These are phyloP conservation scores for Quercus bicolor DNA, from an alignment of 306 rosid species.

Conservation along the genomic window DNA sequence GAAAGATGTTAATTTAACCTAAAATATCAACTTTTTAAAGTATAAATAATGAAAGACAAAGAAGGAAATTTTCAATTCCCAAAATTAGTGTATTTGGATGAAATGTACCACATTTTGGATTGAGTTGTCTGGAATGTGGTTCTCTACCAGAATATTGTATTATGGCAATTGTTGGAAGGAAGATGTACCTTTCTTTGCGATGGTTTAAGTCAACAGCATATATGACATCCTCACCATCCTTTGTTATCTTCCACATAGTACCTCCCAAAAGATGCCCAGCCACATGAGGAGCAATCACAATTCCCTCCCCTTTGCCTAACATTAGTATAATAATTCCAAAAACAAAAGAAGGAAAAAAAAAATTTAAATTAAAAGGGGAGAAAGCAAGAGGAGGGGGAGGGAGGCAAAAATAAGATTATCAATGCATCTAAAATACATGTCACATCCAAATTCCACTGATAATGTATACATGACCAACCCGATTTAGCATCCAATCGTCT, in stretches of 20 bases:
- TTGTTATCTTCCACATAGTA: slow-evolving; percentile 88
- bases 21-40: neutral
- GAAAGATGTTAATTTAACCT: neutral
- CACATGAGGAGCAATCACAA: slow-evolving; percentile 90
- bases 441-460: neutral
- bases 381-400: neutral
- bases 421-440: neutral
- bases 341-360: slow-evolving; percentile 1
- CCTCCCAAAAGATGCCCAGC: slow-evolving; percentile 99
- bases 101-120: neutral
- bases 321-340: slow-evolving; percentile 17
- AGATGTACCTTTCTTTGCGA: slow-evolving; percentile 73
- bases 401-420: neutral
- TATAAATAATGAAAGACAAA: neutral
- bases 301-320: slow-evolving; percentile 90
- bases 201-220: slow-evolving; percentile 98
- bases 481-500: neutral
- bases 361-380: neutral
- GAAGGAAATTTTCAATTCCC: neutral
- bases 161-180: neutral
- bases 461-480: neutral
- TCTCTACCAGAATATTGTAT: neutral
- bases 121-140: neutral
- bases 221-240: slow-evolving; percentile 95
- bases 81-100: neutral